Evolutionary conservation across 2,329 filamentous ascomycete species (phyloP).

Genomic region (Tricladium varicosporioides): DNA sequence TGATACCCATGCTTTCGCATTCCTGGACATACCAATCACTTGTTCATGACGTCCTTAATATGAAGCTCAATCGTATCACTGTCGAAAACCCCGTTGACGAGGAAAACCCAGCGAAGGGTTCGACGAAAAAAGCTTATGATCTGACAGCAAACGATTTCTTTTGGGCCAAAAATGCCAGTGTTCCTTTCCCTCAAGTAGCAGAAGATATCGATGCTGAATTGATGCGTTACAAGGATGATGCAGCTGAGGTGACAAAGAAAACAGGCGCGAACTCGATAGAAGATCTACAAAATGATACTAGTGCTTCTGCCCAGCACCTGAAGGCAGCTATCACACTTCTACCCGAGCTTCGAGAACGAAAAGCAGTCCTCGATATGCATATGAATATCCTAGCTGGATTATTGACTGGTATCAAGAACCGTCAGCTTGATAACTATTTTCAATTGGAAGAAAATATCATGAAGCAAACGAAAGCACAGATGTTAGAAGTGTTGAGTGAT

Average conservation of each 20-base stretch:
- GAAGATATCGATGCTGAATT: conserved; percentile 95
- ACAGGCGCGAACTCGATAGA: conserved; percentile 91
- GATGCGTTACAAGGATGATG: conserved; percentile 93
- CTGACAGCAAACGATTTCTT: conserved; percentile 90
- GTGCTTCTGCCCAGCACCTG: conserved; percentile 86
- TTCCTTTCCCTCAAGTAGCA: conserved; percentile 92
- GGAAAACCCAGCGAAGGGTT: conserved; percentile 67
- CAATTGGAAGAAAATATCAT: conserved; percentile 90
- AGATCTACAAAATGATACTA: conserved; percentile 85
- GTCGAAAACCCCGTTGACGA: conserved; percentile 83
- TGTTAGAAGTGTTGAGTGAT: conserved; percentile 83
- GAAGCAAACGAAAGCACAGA: conserved; percentile 86
- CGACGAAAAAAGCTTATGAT: conserved; percentile 87
- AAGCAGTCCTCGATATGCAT: conserved; percentile 93
- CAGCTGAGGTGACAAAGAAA: conserved; percentile 90
- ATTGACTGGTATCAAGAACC: conserved; percentile 80
- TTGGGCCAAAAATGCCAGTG: conserved; percentile 87
- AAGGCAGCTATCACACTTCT: conserved; percentile 93
- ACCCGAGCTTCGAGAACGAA: conserved; percentile 88
- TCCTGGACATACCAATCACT: conserved; percentile 88
- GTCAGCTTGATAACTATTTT: conserved; percentile 94
- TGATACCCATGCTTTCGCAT: conserved; percentile 98
- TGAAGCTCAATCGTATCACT: conserved; percentile 90
- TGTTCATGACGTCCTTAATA: conserved; percentile 73
- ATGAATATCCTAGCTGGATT: conserved; percentile 93